Evolutionary conservation across 441 rosid species (phyloP).

Genomic region (Gossypium armourianum): DNA sequence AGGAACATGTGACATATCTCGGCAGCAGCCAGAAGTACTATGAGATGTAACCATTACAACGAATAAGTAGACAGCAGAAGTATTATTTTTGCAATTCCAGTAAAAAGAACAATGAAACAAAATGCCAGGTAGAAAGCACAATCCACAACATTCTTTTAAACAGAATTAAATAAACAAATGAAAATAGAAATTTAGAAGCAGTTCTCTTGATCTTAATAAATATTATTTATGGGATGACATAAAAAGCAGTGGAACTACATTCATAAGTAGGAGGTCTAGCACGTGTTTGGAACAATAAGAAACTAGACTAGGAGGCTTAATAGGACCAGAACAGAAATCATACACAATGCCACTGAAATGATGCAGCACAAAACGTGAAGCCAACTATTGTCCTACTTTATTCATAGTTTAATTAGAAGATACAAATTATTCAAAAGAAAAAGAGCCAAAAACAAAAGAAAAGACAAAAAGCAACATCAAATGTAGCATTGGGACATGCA

Average conservation of each 20-base stretch:
- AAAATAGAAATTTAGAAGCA: background rate
- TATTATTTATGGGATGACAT: background rate
- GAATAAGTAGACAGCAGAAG: background rate
- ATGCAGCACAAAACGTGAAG: background rate
- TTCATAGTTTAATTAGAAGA: slow-evolving; percentile 1
- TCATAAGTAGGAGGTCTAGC: background rate
- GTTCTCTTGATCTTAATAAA: background rate
- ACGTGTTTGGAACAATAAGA: background rate
- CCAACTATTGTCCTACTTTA: background rate
- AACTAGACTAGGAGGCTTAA: background rate
- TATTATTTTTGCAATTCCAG: background rate
- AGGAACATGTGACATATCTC: background rate
- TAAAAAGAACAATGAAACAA: background rate
- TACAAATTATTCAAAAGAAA: background rate
- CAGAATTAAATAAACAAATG: background rate
- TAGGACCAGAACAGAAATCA: background rate
- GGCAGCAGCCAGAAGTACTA: background rate
- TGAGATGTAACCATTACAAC: background rate
- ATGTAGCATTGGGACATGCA: background rate
- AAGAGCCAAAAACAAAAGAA: background rate
- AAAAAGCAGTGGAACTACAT: background rate
- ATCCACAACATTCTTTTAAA: background rate
- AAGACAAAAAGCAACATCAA: background rate
- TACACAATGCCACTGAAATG: background rate
- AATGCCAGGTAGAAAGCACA: background rate